phyloP scores from a whole-genome alignment of 2,329 filamentous ascomycete species.

The Rasamsonia emersonii region DNA sequence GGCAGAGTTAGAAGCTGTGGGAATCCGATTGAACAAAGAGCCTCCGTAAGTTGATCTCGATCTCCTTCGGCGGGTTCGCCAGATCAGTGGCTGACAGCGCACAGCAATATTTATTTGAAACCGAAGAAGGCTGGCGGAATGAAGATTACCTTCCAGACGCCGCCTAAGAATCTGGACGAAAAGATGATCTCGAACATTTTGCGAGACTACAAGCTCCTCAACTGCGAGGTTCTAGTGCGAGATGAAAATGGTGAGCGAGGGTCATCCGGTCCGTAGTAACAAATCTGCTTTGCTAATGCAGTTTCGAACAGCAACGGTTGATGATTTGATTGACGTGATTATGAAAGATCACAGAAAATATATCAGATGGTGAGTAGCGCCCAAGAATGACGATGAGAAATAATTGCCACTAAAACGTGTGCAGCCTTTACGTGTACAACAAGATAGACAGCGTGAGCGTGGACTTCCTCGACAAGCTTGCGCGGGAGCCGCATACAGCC shows the following conservation, averaged over 20 bases:
- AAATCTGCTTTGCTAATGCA: conserved; percentile 5
- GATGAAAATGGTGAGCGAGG: conserved; percentile 72
- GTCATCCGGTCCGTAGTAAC: conserved; percentile 6
- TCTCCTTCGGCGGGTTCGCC: neutral
- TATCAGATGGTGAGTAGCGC: conserved; percentile 56
- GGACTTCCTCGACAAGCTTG: conserved; percentile 85
- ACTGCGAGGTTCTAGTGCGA: conserved; percentile 89
- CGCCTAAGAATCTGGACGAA: conserved; percentile 87
- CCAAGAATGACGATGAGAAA: conserved; percentile 25
- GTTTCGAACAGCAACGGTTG: conserved; percentile 61
- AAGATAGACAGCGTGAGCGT: conserved; percentile 95
- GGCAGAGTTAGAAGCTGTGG: conserved; percentile 87
- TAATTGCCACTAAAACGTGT: neutral
- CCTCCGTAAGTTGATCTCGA: conserved; percentile 60
- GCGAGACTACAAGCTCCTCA: conserved; percentile 96
- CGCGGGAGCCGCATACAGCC: conserved; percentile 83
- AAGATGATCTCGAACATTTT: conserved; percentile 98
- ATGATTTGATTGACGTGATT: conserved; percentile 98
- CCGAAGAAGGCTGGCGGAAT: conserved; percentile 91
- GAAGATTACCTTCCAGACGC: conserved; percentile 92
- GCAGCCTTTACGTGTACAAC: conserved; percentile 93
- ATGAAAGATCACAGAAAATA: conserved; percentile 99
- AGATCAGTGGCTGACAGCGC: neutral
- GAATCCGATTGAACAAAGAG: conserved; percentile 83
- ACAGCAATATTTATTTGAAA: conserved; percentile 93